Evolutionary conservation across 2,329 filamentous ascomycete genomes (phyloP).

Genomic region (Sporothrix sp.): DNA sequence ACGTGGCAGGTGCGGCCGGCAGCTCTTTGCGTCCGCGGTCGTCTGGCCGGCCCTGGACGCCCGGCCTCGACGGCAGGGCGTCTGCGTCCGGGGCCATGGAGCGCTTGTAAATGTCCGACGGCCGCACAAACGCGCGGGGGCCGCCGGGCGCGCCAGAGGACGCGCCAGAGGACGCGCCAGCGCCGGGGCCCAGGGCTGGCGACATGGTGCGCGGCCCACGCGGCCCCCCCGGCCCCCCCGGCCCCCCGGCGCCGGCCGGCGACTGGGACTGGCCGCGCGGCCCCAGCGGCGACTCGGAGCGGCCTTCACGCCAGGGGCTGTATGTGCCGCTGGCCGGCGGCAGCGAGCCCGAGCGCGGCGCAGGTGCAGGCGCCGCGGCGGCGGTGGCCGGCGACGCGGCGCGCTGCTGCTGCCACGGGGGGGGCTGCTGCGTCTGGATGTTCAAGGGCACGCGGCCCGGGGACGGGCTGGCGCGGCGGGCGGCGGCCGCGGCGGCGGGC

Average conservation of each 20-base stretch:
- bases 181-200: constrained; percentile 24
- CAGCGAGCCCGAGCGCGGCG: constrained; percentile 16
- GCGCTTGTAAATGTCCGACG: constrained; percentile 68
- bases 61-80: background rate
- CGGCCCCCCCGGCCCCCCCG: no score
- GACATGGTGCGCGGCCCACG: constrained; percentile 19
- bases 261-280: constrained; percentile 21
- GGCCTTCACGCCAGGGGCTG: constrained; percentile 27
- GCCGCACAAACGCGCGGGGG: constrained; percentile 55
- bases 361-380: constrained; percentile 3
- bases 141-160: no score
- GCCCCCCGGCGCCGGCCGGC: constrained; percentile 15
- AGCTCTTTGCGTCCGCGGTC: constrained; percentile 3
- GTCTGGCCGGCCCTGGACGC: background rate
- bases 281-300: constrained; percentile 31
- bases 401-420: constrained; percentile 8
- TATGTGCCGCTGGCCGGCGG: constrained; percentile 24
- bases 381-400: constrained; percentile 14
- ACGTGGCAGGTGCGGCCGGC: background rate
- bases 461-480: constrained; percentile 11
- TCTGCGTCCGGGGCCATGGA: constrained; percentile 26
- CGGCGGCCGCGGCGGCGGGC: background rate
- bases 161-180: no score
- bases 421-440: constrained; percentile 14
- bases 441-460: constrained; percentile 18